Percentiles rank a stretch among this genome's conserved stretches.
Conservation (phyloP, 78 protist species). For the Isochrysis galbana region DNA sequence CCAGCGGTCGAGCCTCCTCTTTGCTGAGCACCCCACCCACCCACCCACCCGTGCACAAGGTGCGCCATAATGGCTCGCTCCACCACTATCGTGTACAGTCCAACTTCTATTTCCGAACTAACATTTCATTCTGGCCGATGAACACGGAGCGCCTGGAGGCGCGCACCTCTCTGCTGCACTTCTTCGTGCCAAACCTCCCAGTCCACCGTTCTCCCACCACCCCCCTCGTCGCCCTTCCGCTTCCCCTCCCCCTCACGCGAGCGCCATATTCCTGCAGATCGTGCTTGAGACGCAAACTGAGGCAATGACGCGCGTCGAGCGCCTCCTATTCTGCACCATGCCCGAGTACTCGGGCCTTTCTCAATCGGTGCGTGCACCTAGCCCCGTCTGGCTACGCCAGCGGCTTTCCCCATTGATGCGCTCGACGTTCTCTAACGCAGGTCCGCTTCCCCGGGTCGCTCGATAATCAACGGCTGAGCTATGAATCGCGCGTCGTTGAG, state of each 20-base stretch:
- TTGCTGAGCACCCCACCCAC: background rate
- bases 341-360: constrained; percentile 6
- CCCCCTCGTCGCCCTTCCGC: too few species aligned
- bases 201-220: too few species aligned
- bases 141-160: background rate
- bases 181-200: too few species aligned
- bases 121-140: background rate
- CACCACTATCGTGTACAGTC: background rate
- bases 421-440: too few species aligned
- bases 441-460: background rate
- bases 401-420: too few species aligned
- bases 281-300: background rate
- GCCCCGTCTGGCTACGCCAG: too few species aligned
- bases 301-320: background rate
- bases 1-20: too few species aligned
- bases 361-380: background rate
- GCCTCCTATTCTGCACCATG: background rate
- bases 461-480: background rate
- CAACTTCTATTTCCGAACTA: background rate
- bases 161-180: too few species aligned
- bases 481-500: background rate
- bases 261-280: too few species aligned
- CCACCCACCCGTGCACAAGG: background rate
- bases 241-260: too few species aligned
- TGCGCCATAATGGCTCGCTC: background rate